A percentile compares a stretch with the other conserved stretches of the same genome.
Conservation (phyloP, 2,329 filamentous ascomycete species). For the Cladosporium sp. region DNA sequence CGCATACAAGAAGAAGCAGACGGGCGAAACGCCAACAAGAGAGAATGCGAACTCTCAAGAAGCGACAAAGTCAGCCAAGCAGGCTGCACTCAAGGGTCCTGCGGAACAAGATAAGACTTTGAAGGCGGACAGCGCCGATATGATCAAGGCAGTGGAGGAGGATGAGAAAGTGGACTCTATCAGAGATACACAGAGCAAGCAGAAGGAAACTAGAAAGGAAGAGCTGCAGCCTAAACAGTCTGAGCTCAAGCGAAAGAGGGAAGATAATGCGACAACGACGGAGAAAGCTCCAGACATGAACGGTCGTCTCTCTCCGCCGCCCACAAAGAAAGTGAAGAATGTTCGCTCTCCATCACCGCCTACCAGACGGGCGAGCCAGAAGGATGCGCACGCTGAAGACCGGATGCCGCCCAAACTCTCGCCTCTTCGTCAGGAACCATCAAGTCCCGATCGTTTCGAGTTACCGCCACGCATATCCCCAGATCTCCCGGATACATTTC, state of each 20-base stretch:
- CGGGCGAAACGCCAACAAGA: slow-evolving; percentile 31
- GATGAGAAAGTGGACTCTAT: slow-evolving; percentile 16
- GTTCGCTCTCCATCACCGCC: slow-evolving; percentile 6
- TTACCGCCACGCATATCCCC: slow-evolving; percentile 55
- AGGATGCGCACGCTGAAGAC: slow-evolving; percentile 10
- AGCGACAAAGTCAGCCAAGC: slow-evolving; percentile 19
- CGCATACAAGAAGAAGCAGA: slow-evolving; percentile 55
- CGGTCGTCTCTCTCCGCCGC: not conserved
- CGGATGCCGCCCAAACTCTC: slow-evolving; percentile 21
- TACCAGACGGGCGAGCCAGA: slow-evolving; percentile 8
- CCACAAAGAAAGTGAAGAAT: not conserved
- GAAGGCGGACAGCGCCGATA: slow-evolving; percentile 27
- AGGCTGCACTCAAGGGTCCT: slow-evolving; percentile 29
- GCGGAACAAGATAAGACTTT: slow-evolving; percentile 26
- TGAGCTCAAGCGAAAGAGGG: slow-evolving; percentile 27
- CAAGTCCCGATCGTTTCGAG: slow-evolving; percentile 23
- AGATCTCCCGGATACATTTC: slow-evolving; percentile 44
- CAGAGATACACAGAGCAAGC: slow-evolving; percentile 9
- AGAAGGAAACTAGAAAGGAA: not conserved
- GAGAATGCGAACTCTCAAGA: not conserved
- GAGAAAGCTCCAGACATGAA: slow-evolving; percentile 1
- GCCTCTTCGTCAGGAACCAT: slow-evolving; percentile 13
- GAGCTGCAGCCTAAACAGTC: slow-evolving; percentile 15
- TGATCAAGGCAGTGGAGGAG: slow-evolving; percentile 25
- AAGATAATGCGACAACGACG: slow-evolving; percentile 4